Evolutionary conservation across 2,329 filamentous ascomycete species (phyloP).

Genomic region (Penicillium sp.): DNA sequence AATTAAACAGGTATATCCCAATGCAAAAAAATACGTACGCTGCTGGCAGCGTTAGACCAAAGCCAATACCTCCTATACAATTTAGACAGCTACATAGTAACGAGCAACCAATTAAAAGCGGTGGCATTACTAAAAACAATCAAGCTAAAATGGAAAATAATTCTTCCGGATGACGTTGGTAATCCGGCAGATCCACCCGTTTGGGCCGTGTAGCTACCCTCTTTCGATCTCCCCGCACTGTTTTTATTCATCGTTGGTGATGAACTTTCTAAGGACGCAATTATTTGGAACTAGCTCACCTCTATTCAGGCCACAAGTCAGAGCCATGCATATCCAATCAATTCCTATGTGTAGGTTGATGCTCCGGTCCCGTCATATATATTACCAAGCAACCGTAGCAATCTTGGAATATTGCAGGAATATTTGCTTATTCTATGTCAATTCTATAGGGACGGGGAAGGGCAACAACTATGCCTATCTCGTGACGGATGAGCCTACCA

Average conservation of each 20-base stretch:
- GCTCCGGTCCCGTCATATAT: not conserved
- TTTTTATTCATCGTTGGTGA: conserved; percentile 17
- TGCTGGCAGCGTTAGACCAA: conserved; percentile 19
- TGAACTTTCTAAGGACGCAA: conserved; percentile 30
- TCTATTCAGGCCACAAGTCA: conserved; percentile 13
- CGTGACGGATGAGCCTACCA: conserved; percentile 49
- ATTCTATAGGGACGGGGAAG: conserved; percentile 34
- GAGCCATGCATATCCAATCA: conserved; percentile 51
- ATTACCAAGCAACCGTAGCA: not conserved
- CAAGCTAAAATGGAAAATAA: not conserved
- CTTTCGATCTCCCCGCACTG: conserved; percentile 16
- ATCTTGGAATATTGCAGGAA: not conserved
- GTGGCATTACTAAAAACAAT: conserved; percentile 10
- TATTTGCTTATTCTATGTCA: conserved; percentile 1
- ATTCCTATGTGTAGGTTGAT: conserved; percentile 52
- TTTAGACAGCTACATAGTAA: not conserved
- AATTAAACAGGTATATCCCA: conserved; percentile 10
- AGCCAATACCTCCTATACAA: not conserved
- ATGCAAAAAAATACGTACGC: conserved; percentile 6
- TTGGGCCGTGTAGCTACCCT: not conserved
- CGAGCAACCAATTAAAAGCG: conserved; percentile 6
- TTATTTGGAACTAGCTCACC: conserved; percentile 11
- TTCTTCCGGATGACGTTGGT: conserved; percentile 20
- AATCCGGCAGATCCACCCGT: conserved; percentile 6
- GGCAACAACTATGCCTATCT: conserved; percentile 54